These are phyloP conservation scores for Daldinia grandis DNA, from an alignment of 495 filamentous ascomycete species.

Conservation along the genomic window DNA sequence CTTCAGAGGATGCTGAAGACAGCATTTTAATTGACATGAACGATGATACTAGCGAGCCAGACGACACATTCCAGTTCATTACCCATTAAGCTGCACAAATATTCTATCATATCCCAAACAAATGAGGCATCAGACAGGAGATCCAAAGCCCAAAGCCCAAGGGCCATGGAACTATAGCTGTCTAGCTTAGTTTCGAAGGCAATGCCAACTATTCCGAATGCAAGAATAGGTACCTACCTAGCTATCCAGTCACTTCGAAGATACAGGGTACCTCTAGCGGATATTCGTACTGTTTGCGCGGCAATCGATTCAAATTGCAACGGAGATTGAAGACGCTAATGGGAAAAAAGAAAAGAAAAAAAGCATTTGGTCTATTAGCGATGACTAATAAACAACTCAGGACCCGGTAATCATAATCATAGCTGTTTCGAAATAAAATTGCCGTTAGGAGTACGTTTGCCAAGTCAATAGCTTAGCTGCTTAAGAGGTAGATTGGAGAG, in stretches of 20 bases:
- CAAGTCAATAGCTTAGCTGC: background rate
- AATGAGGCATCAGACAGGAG: slow-evolving; percentile 14
- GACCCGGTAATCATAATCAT: background rate
- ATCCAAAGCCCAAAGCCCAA: background rate
- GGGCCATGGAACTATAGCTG: slow-evolving; percentile 15
- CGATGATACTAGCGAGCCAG: slow-evolving; percentile 57
- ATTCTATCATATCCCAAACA: slow-evolving; percentile 27
- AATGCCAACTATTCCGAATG: slow-evolving; percentile 19
- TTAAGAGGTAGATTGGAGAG: background rate
- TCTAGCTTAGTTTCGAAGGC: slow-evolving; percentile 24
- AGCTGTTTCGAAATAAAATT: slow-evolving; percentile 15
- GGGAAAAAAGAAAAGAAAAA: background rate
- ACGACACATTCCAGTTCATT: slow-evolving; percentile 66
- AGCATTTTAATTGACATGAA: slow-evolving; percentile 46
- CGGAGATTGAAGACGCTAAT: background rate
- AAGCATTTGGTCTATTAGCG: background rate
- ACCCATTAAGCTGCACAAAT: slow-evolving; percentile 21
- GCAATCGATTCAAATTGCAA: slow-evolving; percentile 9
- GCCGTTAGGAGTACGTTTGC: background rate
- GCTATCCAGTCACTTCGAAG: slow-evolving; percentile 8
- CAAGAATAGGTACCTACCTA: slow-evolving; percentile 16
- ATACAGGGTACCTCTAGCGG: slow-evolving; percentile 10
- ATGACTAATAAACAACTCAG: background rate
- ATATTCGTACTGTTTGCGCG: slow-evolving; percentile 13
- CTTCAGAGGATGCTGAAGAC: slow-evolving; percentile 38